Percentiles rank a stretch among this genome's conserved stretches.
These are phyloP conservation scores for Metarhizium anisopliae DNA, from an alignment of 2,329 filamentous ascomycete species.

Conservation along the genomic window DNA sequence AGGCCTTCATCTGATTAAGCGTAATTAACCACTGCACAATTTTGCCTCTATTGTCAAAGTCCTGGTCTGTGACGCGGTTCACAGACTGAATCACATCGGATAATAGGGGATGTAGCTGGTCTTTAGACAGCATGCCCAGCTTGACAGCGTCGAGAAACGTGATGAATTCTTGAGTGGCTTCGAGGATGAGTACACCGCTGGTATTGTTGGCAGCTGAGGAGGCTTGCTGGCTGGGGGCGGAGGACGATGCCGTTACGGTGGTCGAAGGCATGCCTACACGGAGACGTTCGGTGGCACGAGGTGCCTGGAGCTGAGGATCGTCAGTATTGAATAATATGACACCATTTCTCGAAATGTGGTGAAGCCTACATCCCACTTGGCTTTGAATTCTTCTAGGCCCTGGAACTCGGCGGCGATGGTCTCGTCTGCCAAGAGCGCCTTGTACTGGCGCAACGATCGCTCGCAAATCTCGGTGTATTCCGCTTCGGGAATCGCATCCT, in stretches of 20 bases:
- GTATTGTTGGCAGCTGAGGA: conserved; percentile 36
- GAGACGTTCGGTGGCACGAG: conserved; percentile 84
- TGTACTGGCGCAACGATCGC: conserved; percentile 90
- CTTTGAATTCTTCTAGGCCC: conserved; percentile 84
- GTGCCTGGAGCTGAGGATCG: conserved; percentile 69
- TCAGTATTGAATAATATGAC: conserved; percentile 5
- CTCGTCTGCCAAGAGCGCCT: conserved; percentile 84
- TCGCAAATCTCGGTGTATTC: conserved; percentile 97
- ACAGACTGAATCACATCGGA: conserved; percentile 95
- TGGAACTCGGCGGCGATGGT: conserved; percentile 81
- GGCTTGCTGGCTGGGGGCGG: conserved; percentile 32
- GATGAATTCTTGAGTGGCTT: conserved; percentile 97
- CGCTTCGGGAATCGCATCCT: conserved; percentile 82
- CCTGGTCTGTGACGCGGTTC: conserved; percentile 90
- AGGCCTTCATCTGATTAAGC: conserved; percentile 94
- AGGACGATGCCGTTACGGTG: conserved; percentile 48
- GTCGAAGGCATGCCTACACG: conserved; percentile 90
- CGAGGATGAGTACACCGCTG: conserved; percentile 63
- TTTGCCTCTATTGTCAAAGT: conserved; percentile 92
- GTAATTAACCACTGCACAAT: conserved; percentile 98
- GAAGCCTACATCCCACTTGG: conserved; percentile 70
- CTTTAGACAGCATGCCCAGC: conserved; percentile 85
- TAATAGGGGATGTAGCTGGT: conserved; percentile 88
- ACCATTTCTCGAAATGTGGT: not conserved
- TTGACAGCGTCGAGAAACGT: conserved; percentile 93